These are phyloP conservation scores for Dactylellina leptospora DNA, from an alignment of 2,329 filamentous ascomycete species.

Conservation along the genomic window DNA sequence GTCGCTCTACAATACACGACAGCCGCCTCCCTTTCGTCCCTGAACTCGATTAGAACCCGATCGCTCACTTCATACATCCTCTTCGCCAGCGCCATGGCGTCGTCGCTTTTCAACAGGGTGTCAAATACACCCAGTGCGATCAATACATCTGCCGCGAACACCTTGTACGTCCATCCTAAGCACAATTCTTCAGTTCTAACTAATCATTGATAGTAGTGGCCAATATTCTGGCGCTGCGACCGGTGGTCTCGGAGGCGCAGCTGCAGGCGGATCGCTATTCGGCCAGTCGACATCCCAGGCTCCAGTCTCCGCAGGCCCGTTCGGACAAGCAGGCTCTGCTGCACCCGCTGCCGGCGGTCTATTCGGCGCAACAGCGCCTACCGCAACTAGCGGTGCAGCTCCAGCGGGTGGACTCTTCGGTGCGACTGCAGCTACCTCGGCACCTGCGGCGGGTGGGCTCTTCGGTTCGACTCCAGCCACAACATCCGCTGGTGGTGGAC, in stretches of 20 bases:
- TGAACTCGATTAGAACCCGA: not conserved
- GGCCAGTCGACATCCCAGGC: slow-evolving; percentile 37
- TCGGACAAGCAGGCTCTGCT: slow-evolving; percentile 49
- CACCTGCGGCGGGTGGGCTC: slow-evolving; percentile 27
- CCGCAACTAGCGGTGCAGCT: slow-evolving; percentile 1
- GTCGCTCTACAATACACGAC: too few relatives aligned
- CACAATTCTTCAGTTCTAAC: slow-evolving; percentile 6
- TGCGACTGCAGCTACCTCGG: not conserved
- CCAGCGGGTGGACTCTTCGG: slow-evolving; percentile 20
- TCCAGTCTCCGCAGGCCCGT: slow-evolving; percentile 52
- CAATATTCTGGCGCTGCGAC: slow-evolving; percentile 45
- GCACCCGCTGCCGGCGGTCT: slow-evolving; percentile 37
- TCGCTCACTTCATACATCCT: not conserved
- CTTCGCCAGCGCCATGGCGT: not conserved
- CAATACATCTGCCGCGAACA: slow-evolving; percentile 55
- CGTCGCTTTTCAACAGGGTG: slow-evolving; percentile 53
- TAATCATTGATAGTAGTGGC: slow-evolving; percentile 15
- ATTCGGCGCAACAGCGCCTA: slow-evolving; percentile 17
- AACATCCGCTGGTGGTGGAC: slow-evolving; percentile 1
- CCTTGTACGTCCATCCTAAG: slow-evolving; percentile 25
- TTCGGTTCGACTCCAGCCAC: slow-evolving; percentile 29
- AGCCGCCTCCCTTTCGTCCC: not conserved
- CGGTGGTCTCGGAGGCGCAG: slow-evolving; percentile 43
- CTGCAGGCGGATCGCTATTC: slow-evolving; percentile 32
- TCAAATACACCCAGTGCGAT: slow-evolving; percentile 52